Conservation (phyloP, 2,329 filamentous ascomycete genomes). For the Aspergillus amoenus region DNA sequence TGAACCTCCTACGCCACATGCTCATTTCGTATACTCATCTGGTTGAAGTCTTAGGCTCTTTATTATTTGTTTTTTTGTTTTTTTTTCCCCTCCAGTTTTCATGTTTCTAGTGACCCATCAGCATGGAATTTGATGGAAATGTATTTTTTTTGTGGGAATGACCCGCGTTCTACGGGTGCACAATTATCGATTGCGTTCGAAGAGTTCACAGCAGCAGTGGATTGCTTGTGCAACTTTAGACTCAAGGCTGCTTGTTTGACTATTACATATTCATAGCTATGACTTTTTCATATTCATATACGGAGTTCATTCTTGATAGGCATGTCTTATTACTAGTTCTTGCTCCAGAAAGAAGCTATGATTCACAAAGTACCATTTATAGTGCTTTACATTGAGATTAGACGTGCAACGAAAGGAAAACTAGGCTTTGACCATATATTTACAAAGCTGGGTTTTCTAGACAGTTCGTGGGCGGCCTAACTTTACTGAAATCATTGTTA, state of each 20-base stretch:
- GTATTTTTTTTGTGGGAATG: constrained; percentile 20
- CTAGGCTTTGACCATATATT: neutral
- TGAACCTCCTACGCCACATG: constrained; percentile 8
- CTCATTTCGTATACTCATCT: constrained; percentile 13
- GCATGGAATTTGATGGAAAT: neutral
- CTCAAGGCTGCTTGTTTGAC: neutral
- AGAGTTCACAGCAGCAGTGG: constrained; percentile 17
- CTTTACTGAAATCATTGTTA: neutral
- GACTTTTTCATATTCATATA: constrained; percentile 11
- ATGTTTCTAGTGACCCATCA: neutral
- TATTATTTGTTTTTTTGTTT: constrained; percentile 1
- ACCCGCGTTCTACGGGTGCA: constrained; percentile 19
- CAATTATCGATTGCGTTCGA: constrained; percentile 1
- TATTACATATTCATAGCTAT: constrained; percentile 1
- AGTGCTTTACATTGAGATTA: neutral
- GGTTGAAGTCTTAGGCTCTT: constrained; percentile 8
- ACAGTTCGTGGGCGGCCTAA: neutral
- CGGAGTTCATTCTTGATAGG: neutral
- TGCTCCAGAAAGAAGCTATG: neutral
- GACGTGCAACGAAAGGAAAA: neutral
- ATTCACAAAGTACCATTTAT: neutral
- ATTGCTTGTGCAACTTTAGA: constrained; percentile 16
- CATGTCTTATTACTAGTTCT: neutral
- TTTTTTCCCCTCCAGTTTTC: neutral
- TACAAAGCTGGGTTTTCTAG: neutral